Base-by-base conservation (phyloP, 2,329 filamentous ascomycete species). In the Lachnellula willkommii region DNA sequence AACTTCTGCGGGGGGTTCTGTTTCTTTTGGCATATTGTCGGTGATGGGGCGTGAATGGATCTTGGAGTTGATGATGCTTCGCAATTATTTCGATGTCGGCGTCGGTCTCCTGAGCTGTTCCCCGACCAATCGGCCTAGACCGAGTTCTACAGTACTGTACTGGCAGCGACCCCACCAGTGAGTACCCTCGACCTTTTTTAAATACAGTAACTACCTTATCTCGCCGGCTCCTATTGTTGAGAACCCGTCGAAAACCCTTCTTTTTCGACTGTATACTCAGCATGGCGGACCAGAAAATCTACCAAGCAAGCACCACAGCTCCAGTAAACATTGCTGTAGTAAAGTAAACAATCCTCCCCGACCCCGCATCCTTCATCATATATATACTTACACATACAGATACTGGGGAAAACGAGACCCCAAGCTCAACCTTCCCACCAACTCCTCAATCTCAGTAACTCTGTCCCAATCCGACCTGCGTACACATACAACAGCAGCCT, bases 301-400 rank as follows among this genome's bases (percentile, higher is more conserved):
- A 95, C 78, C 88, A 91, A 68, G 90, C 94, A 65, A 96, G 89
- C 78, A 96, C 94, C 57, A 97, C 92, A 62, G 94, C 94, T 42
- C 94, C 93, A 14, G 93, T 97, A 70, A 97, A 97, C 79, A 97
- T 97, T 71, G 93, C 93, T 63, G 92, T 97, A 56, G 94, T 97
- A 77, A 97, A 97, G 88, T 95, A 75, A 66, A 70, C 60, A 59
- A 55, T 59, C 60, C 54, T 65, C 63, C 56, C 47, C 52, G 22
- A 28, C 59, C 60, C 54, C 37, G 53, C 55, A 55, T 26, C 56
- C 52, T 53, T 24, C 26, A 39, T 39, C 26, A 39, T 39, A 17
- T 35, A 39, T 39, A 8, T 35, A 45, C 52, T 17, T 8, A 24
- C 28, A 47, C 32, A 49, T 62, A 56, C 65, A 84, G 81, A 71